Evolutionary conservation across 2,329 filamentous ascomycete genomes (phyloP), one percentile per base, ranked within the genome.

Genomic region (Colletotrichum sublineola): DNA sequence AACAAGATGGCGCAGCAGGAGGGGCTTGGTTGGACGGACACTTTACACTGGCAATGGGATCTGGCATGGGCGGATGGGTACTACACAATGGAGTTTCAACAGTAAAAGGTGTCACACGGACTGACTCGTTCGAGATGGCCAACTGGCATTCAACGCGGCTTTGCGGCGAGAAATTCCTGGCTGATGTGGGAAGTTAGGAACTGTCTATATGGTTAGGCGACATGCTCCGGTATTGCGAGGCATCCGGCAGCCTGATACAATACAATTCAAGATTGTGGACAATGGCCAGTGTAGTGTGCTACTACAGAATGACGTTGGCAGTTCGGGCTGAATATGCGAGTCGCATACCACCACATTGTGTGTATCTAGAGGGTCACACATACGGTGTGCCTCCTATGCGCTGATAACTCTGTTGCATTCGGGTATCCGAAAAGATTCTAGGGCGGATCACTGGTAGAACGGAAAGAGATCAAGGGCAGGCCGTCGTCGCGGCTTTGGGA

Each of bases 61-160:
- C 24, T 15, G 29, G 57, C 68, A 68, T 63, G 36, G 12, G 42
- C 31, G n/a, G n/a, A 42, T 18, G 33, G 9, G 42, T 42, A 53
- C 33, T 42, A 33, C 18, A 55, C 31, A 63, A 55, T 46, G 69
- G 69, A 68, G 66, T 71, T 69, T 71, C 58, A 70, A 61, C 63
- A 70, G 55, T 44, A 63, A 63, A 52, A 38, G 38, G 52, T n/a
- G 57, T 50, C 44, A 68, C 36, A 52, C 20, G 36, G 33, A 63
- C 40, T 50, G 52, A 65, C n/a, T 38, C 15, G 57, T 24, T 40
- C 7, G 20, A 46, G 33, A 20, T 14, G 65, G 65, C 24, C 20
- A 29, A 20, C 56, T 58, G n/a, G 18, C 36, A 48, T 63, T 71
- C 63, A 57, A 55, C 38, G 57, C 65, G 29, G 46, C 65, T 67